Evolutionary conservation across 108 stramenopile species (phyloP).

Genomic region (Chaetoceros tenuissimus): DNA sequence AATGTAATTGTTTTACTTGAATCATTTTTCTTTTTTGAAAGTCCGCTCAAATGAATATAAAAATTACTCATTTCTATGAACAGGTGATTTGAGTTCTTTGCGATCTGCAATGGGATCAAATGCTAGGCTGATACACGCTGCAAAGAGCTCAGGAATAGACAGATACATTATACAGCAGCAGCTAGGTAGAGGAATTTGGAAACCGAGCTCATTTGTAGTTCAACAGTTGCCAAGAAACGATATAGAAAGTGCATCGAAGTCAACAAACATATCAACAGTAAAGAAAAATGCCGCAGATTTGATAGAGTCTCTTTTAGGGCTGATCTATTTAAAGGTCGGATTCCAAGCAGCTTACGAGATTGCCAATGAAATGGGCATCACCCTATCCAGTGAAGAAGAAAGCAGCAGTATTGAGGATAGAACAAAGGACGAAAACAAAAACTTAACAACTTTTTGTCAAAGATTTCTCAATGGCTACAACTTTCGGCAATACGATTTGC

Average conservation of each 20-base stretch:
- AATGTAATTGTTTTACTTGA: constrained; percentile 33
- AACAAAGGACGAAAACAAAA: background rate
- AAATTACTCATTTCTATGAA: background rate
- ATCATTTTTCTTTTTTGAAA: constrained; percentile 14
- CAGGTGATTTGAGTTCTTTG: background rate
- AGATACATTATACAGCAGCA: constrained; percentile 27
- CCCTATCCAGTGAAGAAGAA: constrained; percentile 14
- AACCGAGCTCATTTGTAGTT: constrained; percentile 20
- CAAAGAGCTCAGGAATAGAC: constrained; percentile 18
- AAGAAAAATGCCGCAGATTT: constrained; percentile 45
- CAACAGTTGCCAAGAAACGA: background rate
- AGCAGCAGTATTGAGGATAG: background rate
- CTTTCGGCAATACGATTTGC: constrained; percentile 22
- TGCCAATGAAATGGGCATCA: constrained; percentile 32
- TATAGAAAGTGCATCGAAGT: background rate
- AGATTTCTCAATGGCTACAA: constrained; percentile 1
- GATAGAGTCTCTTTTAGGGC: constrained; percentile 44
- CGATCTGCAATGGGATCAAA: constrained; percentile 40
- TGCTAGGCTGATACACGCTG: constrained; percentile 16
- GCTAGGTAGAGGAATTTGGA: constrained; percentile 35
- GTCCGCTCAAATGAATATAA: background rate
- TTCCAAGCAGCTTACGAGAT: constrained; percentile 21
- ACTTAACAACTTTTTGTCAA: constrained; percentile 1
- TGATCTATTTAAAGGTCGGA: constrained; percentile 41
- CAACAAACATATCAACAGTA: constrained; percentile 6